phyloP scores from a whole-genome alignment of 352 stramenopile species.

The Globisporangium emineosum region DNA sequence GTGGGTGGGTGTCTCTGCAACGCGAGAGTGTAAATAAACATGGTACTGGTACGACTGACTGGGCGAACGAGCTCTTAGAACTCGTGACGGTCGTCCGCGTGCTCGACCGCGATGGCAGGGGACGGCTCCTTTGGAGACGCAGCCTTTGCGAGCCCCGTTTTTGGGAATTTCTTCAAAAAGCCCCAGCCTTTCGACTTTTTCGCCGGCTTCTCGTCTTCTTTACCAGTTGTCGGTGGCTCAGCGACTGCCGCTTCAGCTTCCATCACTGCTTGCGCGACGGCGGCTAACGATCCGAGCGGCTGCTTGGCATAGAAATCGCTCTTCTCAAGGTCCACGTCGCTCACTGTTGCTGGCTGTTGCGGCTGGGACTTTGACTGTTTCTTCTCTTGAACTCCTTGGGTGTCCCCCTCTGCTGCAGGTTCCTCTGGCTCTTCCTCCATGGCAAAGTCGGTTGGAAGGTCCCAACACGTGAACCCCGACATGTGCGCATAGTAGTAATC shows the following conservation, averaged over 20 bases:
- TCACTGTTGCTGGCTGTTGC: neutral
- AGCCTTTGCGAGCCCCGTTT: slow-evolving; percentile 10
- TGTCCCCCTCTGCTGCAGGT: neutral
- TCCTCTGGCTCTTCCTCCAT: slow-evolving; percentile 12
- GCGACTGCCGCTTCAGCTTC: slow-evolving; percentile 24
- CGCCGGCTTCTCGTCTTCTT: slow-evolving; percentile 19
- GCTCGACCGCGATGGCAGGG: slow-evolving; percentile 23
- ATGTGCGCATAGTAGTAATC: slow-evolving; percentile 69
- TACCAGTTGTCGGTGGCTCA: neutral
- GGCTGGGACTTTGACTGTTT: neutral
- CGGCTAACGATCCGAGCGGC: slow-evolving; percentile 13
- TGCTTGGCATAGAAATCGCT: slow-evolving; percentile 24
- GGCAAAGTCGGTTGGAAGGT: slow-evolving; percentile 38
- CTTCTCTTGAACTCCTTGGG: slow-evolving; percentile 14
- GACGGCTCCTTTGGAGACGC: slow-evolving; percentile 13
- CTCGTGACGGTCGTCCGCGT: slow-evolving; percentile 48
- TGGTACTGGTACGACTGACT: too few relatives aligned
- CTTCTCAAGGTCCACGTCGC: slow-evolving; percentile 12
- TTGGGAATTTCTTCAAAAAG: slow-evolving; percentile 17
- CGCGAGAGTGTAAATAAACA: slow-evolving; percentile 1
- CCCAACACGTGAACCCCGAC: slow-evolving; percentile 64
- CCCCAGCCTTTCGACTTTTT: slow-evolving; percentile 36
- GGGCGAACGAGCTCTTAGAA: slow-evolving; percentile 36
- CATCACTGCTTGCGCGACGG: slow-evolving; percentile 13
- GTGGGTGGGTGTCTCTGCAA: too few relatives aligned